These are phyloP conservation scores for Styphnolobium japonicum DNA, from an alignment of 306 rosid species.

Conservation along the genomic window DNA sequence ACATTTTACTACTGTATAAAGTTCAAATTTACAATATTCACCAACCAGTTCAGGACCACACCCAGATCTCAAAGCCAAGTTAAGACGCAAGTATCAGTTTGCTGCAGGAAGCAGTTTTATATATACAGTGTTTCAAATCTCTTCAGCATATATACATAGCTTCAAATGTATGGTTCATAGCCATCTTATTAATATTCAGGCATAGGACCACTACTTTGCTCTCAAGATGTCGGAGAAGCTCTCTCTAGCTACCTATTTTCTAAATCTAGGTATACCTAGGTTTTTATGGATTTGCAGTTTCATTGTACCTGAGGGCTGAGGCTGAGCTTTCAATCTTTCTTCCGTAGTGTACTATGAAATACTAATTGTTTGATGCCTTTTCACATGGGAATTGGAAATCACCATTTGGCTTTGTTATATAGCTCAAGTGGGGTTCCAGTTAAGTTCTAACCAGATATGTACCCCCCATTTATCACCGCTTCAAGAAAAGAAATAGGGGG, in stretches of 20 bases:
- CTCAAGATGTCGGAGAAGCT: neutral
- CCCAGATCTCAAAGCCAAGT: neutral
- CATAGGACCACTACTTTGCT: neutral
- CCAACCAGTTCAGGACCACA: constrained; percentile 24
- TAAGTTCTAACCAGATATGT: neutral
- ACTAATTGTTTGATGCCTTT: neutral
- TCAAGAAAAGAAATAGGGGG: neutral
- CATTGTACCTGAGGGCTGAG: neutral
- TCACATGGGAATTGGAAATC: neutral
- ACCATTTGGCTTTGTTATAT: neutral
- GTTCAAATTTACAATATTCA: neutral
- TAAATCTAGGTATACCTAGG: neutral
- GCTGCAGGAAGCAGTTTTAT: neutral
- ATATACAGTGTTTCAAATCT: neutral
- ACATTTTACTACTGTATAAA: neutral
- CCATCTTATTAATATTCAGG: neutral
- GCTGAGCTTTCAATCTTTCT: neutral
- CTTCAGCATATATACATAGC: neutral
- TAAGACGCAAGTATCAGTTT: constrained; percentile 3
- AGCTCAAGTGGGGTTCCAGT: neutral
- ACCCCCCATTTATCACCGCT: neutral
- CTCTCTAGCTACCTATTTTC: neutral
- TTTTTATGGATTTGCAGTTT: constrained; percentile 22
- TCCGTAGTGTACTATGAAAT: neutral
- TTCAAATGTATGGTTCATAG: neutral